Base-by-base conservation (phyloP, 108 stramenopile species). In the Epipyxis sp. region DNA sequence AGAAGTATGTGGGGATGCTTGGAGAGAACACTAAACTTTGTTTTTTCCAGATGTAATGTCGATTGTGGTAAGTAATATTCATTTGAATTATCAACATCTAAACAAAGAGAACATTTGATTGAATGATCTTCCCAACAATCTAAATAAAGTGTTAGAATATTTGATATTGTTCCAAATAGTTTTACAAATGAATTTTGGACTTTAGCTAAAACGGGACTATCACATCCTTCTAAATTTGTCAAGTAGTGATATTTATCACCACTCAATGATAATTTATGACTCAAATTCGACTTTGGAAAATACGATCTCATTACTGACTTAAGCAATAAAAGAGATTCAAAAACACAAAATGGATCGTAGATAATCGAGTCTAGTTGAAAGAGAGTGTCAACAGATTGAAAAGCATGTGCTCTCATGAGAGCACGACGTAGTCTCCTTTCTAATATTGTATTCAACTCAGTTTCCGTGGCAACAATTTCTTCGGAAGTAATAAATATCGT, bases 201-300 rank as follows among this genome's bases (percentile, higher is more conserved):
- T 0, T 45, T 35, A 40, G 59, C 59, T 39, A 83, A 40, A 42
- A 69, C 32, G 10, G 35, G 59, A 35, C 68, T 59, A 30, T 78
- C 72, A 69, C 79, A 83, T 29, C 82, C 82, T 37, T 83, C 81
- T 3, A 83, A 78, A 39, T 72, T 65, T 62, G 61, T 80, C n/a
- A 83, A 77, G 65, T 83, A 83, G 6, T 83, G 82, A 34, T n/a
- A n/a, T 78, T 76, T 45, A 78, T 77, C 6, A 61, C 59, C 32
- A 76, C 80, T 16, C 78, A 79, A 74, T 69, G 50, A 32, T 79
- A 54, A 29, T 77, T 30, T 27, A 76, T 40, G 29, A 78, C 29
- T 45, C 61, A 79, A 32, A 80, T 74, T 79, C 79, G 76, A 59
- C 65, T 29, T 32, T 30, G 35, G 76, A 27, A 35, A 62, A 69